A percentile compares a stretch with the other conserved stretches of the same genome.
phyloP scores from a whole-genome alignment of 208 protist species.

The Leishmania major region DNA sequence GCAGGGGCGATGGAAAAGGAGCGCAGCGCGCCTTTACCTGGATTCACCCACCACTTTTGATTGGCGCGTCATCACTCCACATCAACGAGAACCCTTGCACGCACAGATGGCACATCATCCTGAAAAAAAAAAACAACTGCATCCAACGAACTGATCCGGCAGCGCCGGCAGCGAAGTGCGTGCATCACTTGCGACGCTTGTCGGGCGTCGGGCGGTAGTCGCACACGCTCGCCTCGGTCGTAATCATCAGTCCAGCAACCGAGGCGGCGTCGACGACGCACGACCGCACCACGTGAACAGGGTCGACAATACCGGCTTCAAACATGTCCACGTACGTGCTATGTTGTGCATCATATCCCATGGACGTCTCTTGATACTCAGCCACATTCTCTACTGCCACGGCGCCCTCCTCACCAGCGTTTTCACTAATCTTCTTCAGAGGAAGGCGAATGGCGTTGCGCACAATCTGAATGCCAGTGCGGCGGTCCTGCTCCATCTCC shows the following conservation, averaged over 20 bases:
- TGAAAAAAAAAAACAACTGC: not conserved
- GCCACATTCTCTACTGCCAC: constrained; percentile 98
- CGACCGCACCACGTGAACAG: constrained; percentile 98
- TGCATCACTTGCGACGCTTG: constrained; percentile 22
- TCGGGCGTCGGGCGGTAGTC: constrained; percentile 56
- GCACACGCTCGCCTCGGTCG: constrained; percentile 98
- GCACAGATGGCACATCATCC: not conserved
- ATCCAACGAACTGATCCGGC: not conserved
- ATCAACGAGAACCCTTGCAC: not conserved
- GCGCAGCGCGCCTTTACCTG: not conserved
- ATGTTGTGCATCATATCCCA: constrained; percentile 97
- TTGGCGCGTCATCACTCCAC: not conserved
- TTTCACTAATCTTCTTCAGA: constrained; percentile 96
- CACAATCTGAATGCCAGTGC: constrained; percentile 88
- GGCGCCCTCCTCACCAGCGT: constrained; percentile 97
- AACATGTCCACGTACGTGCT: constrained; percentile 98
- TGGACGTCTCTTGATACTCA: constrained; percentile 78
- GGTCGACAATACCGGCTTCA: constrained; percentile 99
- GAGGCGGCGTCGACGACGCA: constrained; percentile 97
- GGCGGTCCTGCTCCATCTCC: constrained; percentile 81
- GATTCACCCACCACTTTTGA: not conserved
- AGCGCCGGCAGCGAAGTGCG: not conserved
- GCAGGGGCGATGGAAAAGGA: not conserved
- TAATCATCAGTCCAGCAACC: constrained; percentile 99
- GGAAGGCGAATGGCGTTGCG: constrained; percentile 89